A percentile compares a stretch with the other conserved stretches of the same genome.
Conservation (phyloP, 345 rosid species). For the Viola odorata region DNA sequence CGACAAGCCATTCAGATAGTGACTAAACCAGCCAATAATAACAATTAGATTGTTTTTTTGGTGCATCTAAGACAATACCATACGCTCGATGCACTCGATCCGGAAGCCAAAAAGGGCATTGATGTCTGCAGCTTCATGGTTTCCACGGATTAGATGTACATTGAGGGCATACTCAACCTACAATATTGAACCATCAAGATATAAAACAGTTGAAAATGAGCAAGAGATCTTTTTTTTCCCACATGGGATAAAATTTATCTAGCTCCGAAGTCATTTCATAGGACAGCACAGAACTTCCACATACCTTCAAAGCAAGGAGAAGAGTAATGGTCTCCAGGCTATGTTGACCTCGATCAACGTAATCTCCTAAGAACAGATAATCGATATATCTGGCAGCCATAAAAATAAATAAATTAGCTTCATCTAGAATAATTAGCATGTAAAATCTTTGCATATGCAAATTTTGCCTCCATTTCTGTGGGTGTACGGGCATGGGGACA, state of each 20-base stretch:
- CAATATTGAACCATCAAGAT: slow-evolving; percentile 19
- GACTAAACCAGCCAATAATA: slow-evolving; percentile 14
- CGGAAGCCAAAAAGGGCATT: slow-evolving; percentile 99
- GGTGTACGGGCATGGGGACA: too few relatives aligned
- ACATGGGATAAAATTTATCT: background rate
- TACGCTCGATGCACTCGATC: slow-evolving; percentile 95
- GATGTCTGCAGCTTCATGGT: slow-evolving; percentile 99
- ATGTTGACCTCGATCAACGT: slow-evolving; percentile 99
- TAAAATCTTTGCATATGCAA: background rate
- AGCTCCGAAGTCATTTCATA: background rate
- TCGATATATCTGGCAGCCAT: slow-evolving; percentile 76
- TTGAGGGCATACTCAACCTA: slow-evolving; percentile 90
- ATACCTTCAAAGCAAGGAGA: slow-evolving; percentile 94
- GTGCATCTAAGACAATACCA: slow-evolving; percentile 47
- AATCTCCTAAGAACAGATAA: slow-evolving; percentile 98
- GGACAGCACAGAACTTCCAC: background rate
- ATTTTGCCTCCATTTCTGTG: background rate
- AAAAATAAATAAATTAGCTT: slow-evolving; percentile 3
- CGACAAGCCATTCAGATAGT: slow-evolving; percentile 22
- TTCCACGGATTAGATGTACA: slow-evolving; percentile 93
- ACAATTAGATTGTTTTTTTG: slow-evolving; percentile 4
- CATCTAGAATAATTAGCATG: background rate
- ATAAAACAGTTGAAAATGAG: background rate
- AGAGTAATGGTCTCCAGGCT: slow-evolving; percentile 93
- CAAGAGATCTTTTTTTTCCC: background rate